Evolutionary conservation across 2,329 filamentous ascomycete genomes (phyloP).

Genomic region (Calonectria naviculata): DNA sequence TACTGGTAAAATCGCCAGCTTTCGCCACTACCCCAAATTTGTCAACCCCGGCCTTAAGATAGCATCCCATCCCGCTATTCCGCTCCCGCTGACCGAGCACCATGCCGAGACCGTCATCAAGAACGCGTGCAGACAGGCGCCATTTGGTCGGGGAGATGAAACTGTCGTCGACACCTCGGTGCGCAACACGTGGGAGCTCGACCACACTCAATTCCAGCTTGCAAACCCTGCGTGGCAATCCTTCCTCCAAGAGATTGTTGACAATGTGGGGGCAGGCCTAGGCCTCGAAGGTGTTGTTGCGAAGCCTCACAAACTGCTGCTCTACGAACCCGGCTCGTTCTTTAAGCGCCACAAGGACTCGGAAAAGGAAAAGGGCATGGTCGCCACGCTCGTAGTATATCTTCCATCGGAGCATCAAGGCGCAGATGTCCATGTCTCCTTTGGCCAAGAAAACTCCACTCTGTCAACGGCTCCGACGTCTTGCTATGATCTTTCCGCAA

Average conservation of each 20-base stretch:
- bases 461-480: constrained; percentile 19
- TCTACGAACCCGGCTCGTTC: constrained; percentile 28
- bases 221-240: constrained; percentile 4
- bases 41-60: constrained; percentile 22
- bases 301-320: constrained; percentile 24
- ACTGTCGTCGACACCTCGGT: constrained; percentile 14
- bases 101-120: constrained; percentile 15
- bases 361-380: constrained; percentile 13
- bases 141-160: constrained; percentile 22
- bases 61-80: neutral
- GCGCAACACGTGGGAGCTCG: constrained; percentile 26
- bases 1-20: constrained; percentile 14
- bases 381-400: constrained; percentile 22
- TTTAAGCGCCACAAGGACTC: constrained; percentile 21
- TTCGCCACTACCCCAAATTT: constrained; percentile 2
- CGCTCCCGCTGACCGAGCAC: constrained; percentile 14
- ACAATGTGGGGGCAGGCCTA: neutral
- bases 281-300: neutral
- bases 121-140: constrained; percentile 9
- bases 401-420: constrained; percentile 26
- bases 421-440: constrained; percentile 17
- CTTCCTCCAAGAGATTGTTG: neutral
- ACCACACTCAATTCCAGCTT: constrained; percentile 17
- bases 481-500: constrained; percentile 21
- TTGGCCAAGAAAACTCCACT: neutral